phyloP scores from a whole-genome alignment of 192 early-diverging fungal species.

The Coemansia sp. region DNA sequence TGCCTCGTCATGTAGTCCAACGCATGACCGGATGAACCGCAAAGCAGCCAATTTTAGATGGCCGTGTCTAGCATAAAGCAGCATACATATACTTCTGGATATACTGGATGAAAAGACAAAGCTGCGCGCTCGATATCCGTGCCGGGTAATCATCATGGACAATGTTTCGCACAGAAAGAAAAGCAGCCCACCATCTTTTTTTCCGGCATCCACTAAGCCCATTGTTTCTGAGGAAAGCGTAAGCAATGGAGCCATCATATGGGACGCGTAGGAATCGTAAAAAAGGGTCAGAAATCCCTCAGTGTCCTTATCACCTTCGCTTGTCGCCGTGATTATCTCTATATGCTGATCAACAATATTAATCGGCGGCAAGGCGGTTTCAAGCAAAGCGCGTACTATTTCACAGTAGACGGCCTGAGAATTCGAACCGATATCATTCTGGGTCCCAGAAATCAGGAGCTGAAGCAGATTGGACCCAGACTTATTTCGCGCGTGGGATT shows the following conservation, averaged over 20 bases:
- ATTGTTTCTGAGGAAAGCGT: conserved; percentile 49
- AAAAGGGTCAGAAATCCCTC: conserved; percentile 81
- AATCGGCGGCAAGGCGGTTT: conserved; percentile 45
- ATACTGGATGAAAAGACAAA: conserved; percentile 68
- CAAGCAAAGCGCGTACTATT: conserved; percentile 73
- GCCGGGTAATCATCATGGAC: conserved; percentile 69
- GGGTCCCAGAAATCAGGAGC: conserved; percentile 66
- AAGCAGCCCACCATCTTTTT: conserved; percentile 7
- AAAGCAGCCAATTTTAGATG: conserved; percentile 78
- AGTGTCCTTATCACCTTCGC: conserved; percentile 56
- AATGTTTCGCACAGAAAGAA: conserved; percentile 72
- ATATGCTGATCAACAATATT: conserved; percentile 24
- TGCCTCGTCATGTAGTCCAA: conserved; percentile 81
- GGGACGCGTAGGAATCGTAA: conserved; percentile 66
- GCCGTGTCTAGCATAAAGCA: conserved; percentile 67
- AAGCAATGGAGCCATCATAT: conserved; percentile 67
- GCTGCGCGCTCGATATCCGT: conserved; percentile 76
- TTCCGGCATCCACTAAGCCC: conserved; percentile 8
- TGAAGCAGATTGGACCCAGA: conserved; percentile 60
- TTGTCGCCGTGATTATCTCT: conserved; percentile 14
- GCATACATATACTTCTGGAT: conserved; percentile 60
- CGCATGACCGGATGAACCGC: conserved; percentile 73
- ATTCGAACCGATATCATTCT: conserved; percentile 62
- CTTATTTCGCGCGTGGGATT: conserved; percentile 54
- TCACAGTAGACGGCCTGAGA: conserved; percentile 73